Base-by-base conservation (phyloP, 345 rosid species). In the Bruguiera sexangula region DNA sequence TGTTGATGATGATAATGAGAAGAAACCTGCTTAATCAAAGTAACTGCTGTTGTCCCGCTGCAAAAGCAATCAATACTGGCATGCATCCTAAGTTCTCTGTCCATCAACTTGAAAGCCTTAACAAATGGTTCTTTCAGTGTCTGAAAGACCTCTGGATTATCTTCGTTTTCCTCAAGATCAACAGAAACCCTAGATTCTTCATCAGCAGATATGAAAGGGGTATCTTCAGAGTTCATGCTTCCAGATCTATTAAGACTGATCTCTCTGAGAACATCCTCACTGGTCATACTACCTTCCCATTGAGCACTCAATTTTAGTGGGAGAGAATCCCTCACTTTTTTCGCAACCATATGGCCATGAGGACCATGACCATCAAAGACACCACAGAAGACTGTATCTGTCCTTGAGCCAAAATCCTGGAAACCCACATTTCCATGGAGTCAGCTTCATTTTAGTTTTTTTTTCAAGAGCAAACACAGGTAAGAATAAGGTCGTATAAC, bases 351-450 rank as follows among this genome's bases (percentile, higher is more conserved):
- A 76, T 96, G 98, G 68, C 99, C 99, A 63, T 76, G 86, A 2
- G 99, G 99, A 63, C 99, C 99, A 32, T 96, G 99, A 24, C 99
- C 99, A 84, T 96, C 99, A 81, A 96, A 96, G 46, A 96, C 90
- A 63, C 99, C 99, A 79, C 98, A 92, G 75, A 96, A 92, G 58
- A 96, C 69, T 37, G 96, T 86, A 78, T 90, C 97, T 60, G 85
- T 76, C 78, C 90, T 85, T 3, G 98, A 86, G 59, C 87, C 90
- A 50, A 96, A 96, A 70, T 88, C 88, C 99, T 96, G 84, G 22
- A 69, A 71, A 62, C 68, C 22, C 66, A 51, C 46, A 60, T 5
- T 60, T 8, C 60, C 30, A 30, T 18, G 32, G 15, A 48, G 71
- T 57, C 21, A 74, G 79, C 64, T 43, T 43, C 16, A 10, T 43